phyloP scores from a whole-genome alignment of 2,329 filamentous ascomycete genomes.

The Scedosporium boydii region DNA sequence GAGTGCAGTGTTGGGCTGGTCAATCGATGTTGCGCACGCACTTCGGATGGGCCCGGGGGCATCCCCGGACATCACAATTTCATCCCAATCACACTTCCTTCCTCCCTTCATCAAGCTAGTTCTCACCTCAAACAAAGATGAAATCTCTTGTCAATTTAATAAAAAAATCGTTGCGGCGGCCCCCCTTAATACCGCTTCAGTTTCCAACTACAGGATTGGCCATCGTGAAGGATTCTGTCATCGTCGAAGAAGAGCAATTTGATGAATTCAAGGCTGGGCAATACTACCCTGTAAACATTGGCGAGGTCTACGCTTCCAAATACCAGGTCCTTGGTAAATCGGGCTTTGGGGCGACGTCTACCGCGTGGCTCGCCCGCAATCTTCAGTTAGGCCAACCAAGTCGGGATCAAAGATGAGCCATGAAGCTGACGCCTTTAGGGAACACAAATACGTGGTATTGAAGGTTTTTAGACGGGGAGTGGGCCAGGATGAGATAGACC shows the following conservation, averaged over 20 bases:
- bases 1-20: no score
- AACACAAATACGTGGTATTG: slow-evolving; percentile 4
- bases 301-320: slow-evolving; percentile 11
- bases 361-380: slow-evolving; percentile 16
- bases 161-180: no score
- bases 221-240: not conserved
- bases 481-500: slow-evolving; percentile 12
- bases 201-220: slow-evolving; percentile 10
- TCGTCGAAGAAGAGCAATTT: slow-evolving; percentile 14
- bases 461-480: slow-evolving; percentile 12
- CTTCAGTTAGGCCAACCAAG: slow-evolving; percentile 9
- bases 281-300: slow-evolving; percentile 15
- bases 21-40: no score
- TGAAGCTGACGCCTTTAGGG: not conserved
- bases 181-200: not conserved
- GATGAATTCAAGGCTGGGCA: slow-evolving; percentile 10
- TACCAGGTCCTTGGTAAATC: slow-evolving; percentile 16
- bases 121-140: no score
- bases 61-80: no score
- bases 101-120: no score
- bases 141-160: no score
- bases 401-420: not conserved
- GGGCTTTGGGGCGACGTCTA: slow-evolving; percentile 15
- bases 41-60: no score
- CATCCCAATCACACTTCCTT: no score